These are phyloP conservation scores for Diaporthe sp. DNA, from an alignment of 2,329 filamentous ascomycete species.

Conservation along the genomic window DNA sequence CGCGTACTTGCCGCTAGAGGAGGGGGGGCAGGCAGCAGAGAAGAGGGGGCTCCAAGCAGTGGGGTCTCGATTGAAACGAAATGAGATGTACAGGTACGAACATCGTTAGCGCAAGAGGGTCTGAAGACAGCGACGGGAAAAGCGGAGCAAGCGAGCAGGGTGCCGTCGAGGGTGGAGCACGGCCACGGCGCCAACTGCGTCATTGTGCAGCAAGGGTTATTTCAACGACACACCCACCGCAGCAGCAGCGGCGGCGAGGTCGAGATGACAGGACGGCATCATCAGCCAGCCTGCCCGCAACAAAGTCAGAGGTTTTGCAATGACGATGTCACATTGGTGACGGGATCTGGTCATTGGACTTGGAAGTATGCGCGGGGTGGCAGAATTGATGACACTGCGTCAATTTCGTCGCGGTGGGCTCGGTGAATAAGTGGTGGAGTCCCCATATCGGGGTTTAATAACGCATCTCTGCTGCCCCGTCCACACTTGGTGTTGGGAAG, in stretches of 20 bases:
- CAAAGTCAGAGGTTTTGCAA: neutral
- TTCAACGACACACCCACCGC: slow-evolving; percentile 41
- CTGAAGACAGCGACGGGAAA: slow-evolving; percentile 18
- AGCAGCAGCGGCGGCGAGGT: slow-evolving; percentile 11
- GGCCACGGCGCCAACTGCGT: slow-evolving; percentile 36
- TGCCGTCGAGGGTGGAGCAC: neutral
- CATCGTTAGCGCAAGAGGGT: neutral
- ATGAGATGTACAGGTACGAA: slow-evolving; percentile 16
- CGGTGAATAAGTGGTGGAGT: slow-evolving; percentile 5
- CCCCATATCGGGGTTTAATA: slow-evolving; percentile 20
- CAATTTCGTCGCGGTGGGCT: slow-evolving; percentile 21
- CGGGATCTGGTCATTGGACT: neutral
- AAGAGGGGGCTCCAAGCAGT: neutral
- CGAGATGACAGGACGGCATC: neutral
- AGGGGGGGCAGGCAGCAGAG: neutral
- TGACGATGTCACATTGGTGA: slow-evolving; percentile 19
- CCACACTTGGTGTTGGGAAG: neutral
- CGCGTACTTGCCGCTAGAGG: slow-evolving; percentile 3
- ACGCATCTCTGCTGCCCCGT: slow-evolving; percentile 20
- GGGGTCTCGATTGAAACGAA: neutral
- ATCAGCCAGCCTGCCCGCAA: neutral
- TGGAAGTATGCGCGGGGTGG: neutral
- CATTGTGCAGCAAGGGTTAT: slow-evolving; percentile 38
- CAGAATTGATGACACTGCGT: slow-evolving; percentile 4
- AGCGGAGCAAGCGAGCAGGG: slow-evolving; percentile 7